Evolutionary conservation across 306 rosid genomes (phyloP).

Genomic region (Cicer arietinum): DNA sequence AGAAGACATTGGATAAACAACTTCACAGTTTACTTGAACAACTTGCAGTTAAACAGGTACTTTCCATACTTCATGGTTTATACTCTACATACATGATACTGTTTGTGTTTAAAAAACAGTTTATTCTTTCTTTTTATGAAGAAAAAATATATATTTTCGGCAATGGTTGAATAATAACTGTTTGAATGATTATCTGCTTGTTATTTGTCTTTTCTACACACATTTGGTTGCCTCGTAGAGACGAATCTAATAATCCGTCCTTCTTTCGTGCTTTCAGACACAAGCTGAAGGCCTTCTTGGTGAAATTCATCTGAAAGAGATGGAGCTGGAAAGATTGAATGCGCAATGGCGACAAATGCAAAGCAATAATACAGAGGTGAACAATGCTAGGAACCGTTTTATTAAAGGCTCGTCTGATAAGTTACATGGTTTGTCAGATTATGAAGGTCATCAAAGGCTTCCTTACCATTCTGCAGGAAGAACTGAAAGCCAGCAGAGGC

Average conservation of each 20-base stretch:
- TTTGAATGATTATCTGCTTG: slow-evolving; percentile 33
- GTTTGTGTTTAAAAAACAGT: slow-evolving; percentile 7
- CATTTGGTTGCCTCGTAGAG: slow-evolving; percentile 9
- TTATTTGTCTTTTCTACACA: not conserved
- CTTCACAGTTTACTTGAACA: slow-evolving; percentile 92
- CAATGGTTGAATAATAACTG: slow-evolving; percentile 35
- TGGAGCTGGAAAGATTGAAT: slow-evolving; percentile 84
- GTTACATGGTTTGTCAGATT: slow-evolving; percentile 60
- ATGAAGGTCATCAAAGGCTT: slow-evolving; percentile 65
- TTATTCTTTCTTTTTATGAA: not conserved
- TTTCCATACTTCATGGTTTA: slow-evolving; percentile 18
- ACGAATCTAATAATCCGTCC: slow-evolving; percentile 22
- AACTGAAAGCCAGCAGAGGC: slow-evolving; percentile 79
- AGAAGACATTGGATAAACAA: slow-evolving; percentile 87
- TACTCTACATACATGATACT: not conserved
- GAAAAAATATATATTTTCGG: not conserved
- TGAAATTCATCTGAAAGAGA: slow-evolving; percentile 79
- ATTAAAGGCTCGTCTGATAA: slow-evolving; percentile 61
- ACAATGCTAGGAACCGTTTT: slow-evolving; percentile 67
- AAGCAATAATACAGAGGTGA: slow-evolving; percentile 56
- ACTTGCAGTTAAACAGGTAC: slow-evolving; percentile 81
- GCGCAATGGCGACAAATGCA: slow-evolving; percentile 58
- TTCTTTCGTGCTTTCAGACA: slow-evolving; percentile 54
- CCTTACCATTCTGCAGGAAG: slow-evolving; percentile 69
- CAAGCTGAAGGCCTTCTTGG: slow-evolving; percentile 87